Evolutionary conservation across 768 basidiomycete genomes (phyloP), one percentile per base, ranked within the genome.

Genomic region (Cystobasidiopsis lactophilus): DNA sequence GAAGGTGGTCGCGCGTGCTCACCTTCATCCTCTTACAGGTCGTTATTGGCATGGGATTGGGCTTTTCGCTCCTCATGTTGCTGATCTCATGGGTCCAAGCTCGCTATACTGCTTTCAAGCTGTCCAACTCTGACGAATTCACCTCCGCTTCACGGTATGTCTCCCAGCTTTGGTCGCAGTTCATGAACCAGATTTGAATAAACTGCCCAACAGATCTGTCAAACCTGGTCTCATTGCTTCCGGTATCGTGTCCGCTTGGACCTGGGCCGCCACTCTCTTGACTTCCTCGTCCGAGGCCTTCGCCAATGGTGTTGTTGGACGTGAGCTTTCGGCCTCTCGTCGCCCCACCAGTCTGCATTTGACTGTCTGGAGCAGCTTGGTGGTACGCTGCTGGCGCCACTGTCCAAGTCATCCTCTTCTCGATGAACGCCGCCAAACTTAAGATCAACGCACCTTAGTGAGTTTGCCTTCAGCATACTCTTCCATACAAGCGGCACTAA

Each of bases 201-300:
- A n/a, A n/a, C n/a, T n/a, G n/a, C n/a, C n/a, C n/a, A n/a, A n/a
- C n/a, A n/a, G n/a, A n/a, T 79, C 78, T 52, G 75, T 91, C 51
- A 88, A 88, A 59, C 85, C 89, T 7, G 88, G 88, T 13, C 71
- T 95, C 41, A 88, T 93, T 54, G 85, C 86, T 0, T 77, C 83
- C 27, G 88, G 88, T 1, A 89, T 93, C 54, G 85, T 91, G 21
- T 80, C 78, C 19, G 85, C 86, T 0, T 56, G 41, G 33, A 50
- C 50, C 7, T 63, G 66, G 66, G 67, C 68, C 0, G 68, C 69
- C 0, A 68, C 67, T 1, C 59, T 67, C 10, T 53, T 63, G 3
- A 19, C 30, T 57, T 59, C 26, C 60, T 55, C 13, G 54, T 52
- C 23, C 55, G 21, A 27, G 61, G 58, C 14, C 56, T 56, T 5